Evolutionary conservation across 1,284 basidiomycete species (phyloP).

Genomic region (Meripilus lineatus): DNA sequence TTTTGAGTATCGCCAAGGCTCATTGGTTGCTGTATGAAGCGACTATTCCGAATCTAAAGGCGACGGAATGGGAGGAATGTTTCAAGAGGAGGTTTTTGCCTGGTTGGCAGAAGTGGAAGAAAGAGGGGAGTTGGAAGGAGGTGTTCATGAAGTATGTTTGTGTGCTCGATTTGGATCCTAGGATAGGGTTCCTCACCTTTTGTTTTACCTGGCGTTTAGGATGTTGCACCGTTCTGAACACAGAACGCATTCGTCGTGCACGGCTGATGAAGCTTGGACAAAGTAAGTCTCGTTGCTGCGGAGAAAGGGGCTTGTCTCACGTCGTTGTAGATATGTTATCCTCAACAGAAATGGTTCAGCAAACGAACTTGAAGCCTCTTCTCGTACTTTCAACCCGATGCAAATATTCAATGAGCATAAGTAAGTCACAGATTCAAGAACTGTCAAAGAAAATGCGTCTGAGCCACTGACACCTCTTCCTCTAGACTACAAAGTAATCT

Average conservation of each 20-base stretch:
- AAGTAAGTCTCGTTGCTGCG: slow-evolving; percentile 42
- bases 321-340: slow-evolving; percentile 53
- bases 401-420: slow-evolving; percentile 68
- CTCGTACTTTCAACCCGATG: slow-evolving; percentile 63
- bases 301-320: not conserved
- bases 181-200: slow-evolving; percentile 1
- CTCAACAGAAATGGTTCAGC: slow-evolving; percentile 70
- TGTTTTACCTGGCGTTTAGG: slow-evolving; percentile 30
- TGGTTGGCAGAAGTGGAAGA: slow-evolving; percentile 66
- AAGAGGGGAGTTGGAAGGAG: slow-evolving; percentile 54
- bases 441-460: not conserved
- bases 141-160: slow-evolving; percentile 65
- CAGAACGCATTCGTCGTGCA: slow-evolving; percentile 59
- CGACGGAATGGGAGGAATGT: slow-evolving; percentile 65
- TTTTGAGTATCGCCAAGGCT: slow-evolving; percentile 53
- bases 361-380: slow-evolving; percentile 61
- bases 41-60: slow-evolving; percentile 59
- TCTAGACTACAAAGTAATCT: slow-evolving; percentile 59
- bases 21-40: slow-evolving; percentile 60
- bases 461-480: not conserved
- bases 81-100: slow-evolving; percentile 67
- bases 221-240: slow-evolving; percentile 60
- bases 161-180: slow-evolving; percentile 11
- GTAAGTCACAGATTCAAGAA: slow-evolving; percentile 34
- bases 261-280: slow-evolving; percentile 77